Conservation (phyloP, 2,329 filamentous ascomycete genomes). For the Colletotrichum tropicale region DNA sequence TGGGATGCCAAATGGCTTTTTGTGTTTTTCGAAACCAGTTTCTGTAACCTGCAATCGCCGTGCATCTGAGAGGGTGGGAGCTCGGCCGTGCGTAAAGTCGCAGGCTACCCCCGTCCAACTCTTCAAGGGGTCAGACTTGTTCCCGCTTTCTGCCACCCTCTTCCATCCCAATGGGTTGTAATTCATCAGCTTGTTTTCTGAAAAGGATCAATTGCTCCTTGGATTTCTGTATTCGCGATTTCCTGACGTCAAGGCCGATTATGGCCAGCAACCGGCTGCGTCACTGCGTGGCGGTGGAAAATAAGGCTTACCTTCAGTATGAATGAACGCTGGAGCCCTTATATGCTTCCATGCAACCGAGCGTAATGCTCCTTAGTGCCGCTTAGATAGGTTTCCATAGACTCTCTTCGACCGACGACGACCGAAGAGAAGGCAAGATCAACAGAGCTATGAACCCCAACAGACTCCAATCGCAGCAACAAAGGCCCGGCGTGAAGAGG, state of each 20-base stretch:
- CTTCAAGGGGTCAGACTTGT: neutral
- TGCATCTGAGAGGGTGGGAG: neutral
- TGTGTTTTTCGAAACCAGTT: conserved; percentile 11
- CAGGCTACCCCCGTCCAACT: neutral
- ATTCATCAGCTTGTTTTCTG: neutral
- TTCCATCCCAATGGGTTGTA: neutral
- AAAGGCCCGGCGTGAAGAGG: neutral
- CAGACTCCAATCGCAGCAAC: neutral
- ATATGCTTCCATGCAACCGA: conserved; percentile 9
- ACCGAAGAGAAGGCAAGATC: neutral
- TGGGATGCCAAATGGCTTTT: conserved; percentile 9
- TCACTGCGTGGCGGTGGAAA: neutral
- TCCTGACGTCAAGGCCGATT: conserved; percentile 8
- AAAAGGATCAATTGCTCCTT: neutral
- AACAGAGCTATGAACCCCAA: neutral
- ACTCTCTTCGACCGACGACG: neutral
- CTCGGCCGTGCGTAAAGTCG: conserved; percentile 6
- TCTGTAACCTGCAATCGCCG: conserved; percentile 8
- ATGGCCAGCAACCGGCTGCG: neutral
- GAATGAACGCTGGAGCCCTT: neutral
- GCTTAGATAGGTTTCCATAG: neutral
- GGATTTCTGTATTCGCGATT: neutral
- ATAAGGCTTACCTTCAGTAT: neutral
- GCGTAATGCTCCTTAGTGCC: neutral
- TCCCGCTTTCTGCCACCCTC: neutral